These are phyloP conservation scores for Fusarium fracticaudum DNA, from an alignment of 2,329 filamentous ascomycete species.

Conservation along the genomic window DNA sequence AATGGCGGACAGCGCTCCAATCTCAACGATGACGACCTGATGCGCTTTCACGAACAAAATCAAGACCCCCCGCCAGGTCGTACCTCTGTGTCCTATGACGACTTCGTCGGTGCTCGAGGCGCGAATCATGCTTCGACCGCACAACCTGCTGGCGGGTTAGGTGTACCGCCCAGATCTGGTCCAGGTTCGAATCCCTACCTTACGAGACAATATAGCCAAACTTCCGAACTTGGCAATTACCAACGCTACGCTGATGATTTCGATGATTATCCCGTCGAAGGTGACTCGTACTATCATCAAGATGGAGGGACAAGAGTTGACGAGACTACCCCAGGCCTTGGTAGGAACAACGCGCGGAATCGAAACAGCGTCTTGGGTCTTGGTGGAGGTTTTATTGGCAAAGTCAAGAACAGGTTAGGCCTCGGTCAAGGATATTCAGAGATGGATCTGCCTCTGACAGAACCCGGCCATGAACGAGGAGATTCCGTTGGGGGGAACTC, in stretches of 20 bases:
- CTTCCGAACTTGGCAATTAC: conserved; percentile 86
- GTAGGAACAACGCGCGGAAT: conserved; percentile 69
- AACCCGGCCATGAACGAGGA: conserved; percentile 63
- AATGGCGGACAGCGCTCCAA: conserved; percentile 79
- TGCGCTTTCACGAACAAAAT: conserved; percentile 78
- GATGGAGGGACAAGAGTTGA: conserved; percentile 70
- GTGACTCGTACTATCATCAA: conserved; percentile 87
- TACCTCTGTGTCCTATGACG: conserved; percentile 92
- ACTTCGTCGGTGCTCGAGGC: conserved; percentile 81
- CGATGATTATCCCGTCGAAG: conserved; percentile 83
- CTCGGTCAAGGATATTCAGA: conserved; percentile 92
- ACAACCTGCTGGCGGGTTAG: conserved; percentile 50
- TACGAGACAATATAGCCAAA: conserved; percentile 72
- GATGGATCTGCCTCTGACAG: conserved; percentile 96
- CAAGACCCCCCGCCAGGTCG: conserved; percentile 71
- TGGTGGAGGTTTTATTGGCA: conserved; percentile 87
- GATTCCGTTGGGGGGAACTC: conserved; percentile 52
- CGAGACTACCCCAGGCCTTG: conserved; percentile 57
- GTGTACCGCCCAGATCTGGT: conserved; percentile 25
- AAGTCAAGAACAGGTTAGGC: conserved; percentile 88
- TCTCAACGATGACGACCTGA: conserved; percentile 82
- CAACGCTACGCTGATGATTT: conserved; percentile 89
- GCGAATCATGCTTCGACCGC: conserved; percentile 57
- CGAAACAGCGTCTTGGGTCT: conserved; percentile 89
- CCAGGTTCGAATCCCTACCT: conserved; percentile 55